phyloP scores from a whole-genome alignment of 805 yeast species.

The Candida glaebosa region DNA sequence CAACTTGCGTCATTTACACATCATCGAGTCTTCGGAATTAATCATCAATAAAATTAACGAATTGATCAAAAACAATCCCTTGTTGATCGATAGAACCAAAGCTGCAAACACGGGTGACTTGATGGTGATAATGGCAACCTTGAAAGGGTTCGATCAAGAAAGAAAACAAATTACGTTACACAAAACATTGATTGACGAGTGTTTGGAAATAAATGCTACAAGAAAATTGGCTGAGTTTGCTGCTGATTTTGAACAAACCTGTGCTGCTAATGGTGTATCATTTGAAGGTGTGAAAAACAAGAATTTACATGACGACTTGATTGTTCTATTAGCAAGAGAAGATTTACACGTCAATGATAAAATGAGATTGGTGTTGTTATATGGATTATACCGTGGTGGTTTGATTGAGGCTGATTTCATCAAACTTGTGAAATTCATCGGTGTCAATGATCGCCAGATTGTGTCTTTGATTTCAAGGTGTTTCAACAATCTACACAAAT shows the following conservation, averaged over 20 bases:
- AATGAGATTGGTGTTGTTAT: conserved; percentile 67
- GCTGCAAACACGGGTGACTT: conserved; percentile 68
- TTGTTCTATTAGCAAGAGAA: conserved; percentile 49
- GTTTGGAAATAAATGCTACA: conserved; percentile 56
- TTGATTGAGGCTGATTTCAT: conserved; percentile 67
- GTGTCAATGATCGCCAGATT: conserved; percentile 43
- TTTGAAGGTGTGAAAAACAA: conserved; percentile 63
- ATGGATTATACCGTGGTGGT: conserved; percentile 81
- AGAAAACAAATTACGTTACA: conserved; percentile 58
- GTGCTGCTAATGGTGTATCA: conserved; percentile 69
- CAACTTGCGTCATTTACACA: conserved; percentile 67
- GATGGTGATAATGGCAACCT: conserved; percentile 69
- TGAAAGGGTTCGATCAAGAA: conserved; percentile 65
- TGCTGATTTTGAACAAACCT: conserved; percentile 82
- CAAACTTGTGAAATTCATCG: conserved; percentile 60
- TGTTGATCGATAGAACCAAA: conserved; percentile 63
- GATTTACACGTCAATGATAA: conserved; percentile 61
- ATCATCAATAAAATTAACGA: conserved; percentile 58
- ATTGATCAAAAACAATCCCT: conserved; percentile 68
- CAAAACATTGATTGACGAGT: conserved; percentile 59
- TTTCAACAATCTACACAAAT: conserved; percentile 37
- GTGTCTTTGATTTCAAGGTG: conserved; percentile 55
- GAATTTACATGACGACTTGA: conserved; percentile 57
- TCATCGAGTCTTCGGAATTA: conserved; percentile 66
- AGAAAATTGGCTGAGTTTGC: conserved; percentile 60